Conservation (phyloP, 768 basidiomycete genomes). For the Cystobasidium tubakii region DNA sequence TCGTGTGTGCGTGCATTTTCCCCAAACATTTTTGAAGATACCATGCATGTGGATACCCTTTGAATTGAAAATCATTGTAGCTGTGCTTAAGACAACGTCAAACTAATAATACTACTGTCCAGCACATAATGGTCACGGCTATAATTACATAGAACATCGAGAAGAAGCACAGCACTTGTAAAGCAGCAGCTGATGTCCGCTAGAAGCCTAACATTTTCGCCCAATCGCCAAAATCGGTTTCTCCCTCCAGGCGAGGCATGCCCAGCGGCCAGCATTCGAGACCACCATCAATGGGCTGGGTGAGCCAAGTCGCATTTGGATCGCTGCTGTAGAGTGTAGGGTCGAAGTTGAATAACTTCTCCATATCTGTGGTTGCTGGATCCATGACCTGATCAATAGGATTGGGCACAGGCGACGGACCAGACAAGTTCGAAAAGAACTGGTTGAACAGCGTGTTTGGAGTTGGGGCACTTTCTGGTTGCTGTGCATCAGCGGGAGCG, state of each 20-base stretch:
- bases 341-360: slow-evolving; percentile 22
- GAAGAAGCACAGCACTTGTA: no score
- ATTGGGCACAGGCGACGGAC: not conserved
- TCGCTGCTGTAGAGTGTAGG: slow-evolving; percentile 17
- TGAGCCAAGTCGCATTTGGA: slow-evolving; percentile 21
- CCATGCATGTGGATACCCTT: not conserved
- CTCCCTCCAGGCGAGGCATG: slow-evolving; percentile 16
- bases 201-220: slow-evolving; percentile 30
- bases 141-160: not conserved
- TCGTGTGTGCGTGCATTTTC: not conserved
- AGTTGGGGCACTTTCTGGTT: slow-evolving; percentile 8
- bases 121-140: no score
- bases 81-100: not conserved
- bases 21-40: not conserved
- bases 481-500: not conserved
- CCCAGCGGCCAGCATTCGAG: slow-evolving; percentile 25
- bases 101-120: not conserved
- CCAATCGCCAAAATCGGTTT: slow-evolving; percentile 31
- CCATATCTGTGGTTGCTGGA: slow-evolving; percentile 6
- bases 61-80: not conserved
- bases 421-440: slow-evolving; percentile 19
- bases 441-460: slow-evolving; percentile 30
- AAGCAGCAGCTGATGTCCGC: not conserved
- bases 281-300: slow-evolving; percentile 8
- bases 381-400: not conserved